Base-by-base conservation (phyloP, 176 grass and related monocot genomes). In the Coix lacrymajobi region DNA sequence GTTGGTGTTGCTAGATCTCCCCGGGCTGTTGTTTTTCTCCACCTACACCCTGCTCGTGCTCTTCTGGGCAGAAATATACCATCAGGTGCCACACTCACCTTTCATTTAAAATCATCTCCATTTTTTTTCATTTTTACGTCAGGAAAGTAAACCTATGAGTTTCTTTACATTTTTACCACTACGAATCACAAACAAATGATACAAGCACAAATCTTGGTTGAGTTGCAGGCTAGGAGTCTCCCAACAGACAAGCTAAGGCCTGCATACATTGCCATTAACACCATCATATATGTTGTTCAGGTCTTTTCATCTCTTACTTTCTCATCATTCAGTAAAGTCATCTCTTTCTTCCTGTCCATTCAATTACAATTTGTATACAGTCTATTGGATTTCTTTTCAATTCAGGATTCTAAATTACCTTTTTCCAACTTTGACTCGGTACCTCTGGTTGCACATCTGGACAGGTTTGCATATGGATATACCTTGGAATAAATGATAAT, bases 31-130 rank as follows among this genome's bases (percentile, higher is more conserved):
- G 13, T 98, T 98, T 79, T 98, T 98, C 91, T 98, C 96, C 19
- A 95, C 96, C 17, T 98, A 95, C 91, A 93, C 93, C 43, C 75
- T 98, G 39, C 96, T 98, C 34, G 96, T 98, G 60, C 89, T 98
- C 46, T 98, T 98, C 91, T 98, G 96, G 96, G 96, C 96, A 79
- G 96, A 98, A 83, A 98, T 98, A 81, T 98, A 98, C 79, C 90
- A 95, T 85, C 96, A 98, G 89, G 96, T 92, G 32, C 37, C 34
- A 69, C 66, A 11, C 43, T 29, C 15, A 31, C 19, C 48, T 37
- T 62, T 56, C 77, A 20, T 15, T 78, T 48, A 8, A 43, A 32
- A 7, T 69, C 38, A 8, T 36, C 43, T 10, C 8, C 25, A 38
- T 9, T 74, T 26, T 3, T 25, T 41, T 17, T 68, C 56, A 60